Evolutionary conservation across 2,329 filamentous ascomycete genomes (phyloP).

Genomic region (Arthrobotrys musiformis): DNA sequence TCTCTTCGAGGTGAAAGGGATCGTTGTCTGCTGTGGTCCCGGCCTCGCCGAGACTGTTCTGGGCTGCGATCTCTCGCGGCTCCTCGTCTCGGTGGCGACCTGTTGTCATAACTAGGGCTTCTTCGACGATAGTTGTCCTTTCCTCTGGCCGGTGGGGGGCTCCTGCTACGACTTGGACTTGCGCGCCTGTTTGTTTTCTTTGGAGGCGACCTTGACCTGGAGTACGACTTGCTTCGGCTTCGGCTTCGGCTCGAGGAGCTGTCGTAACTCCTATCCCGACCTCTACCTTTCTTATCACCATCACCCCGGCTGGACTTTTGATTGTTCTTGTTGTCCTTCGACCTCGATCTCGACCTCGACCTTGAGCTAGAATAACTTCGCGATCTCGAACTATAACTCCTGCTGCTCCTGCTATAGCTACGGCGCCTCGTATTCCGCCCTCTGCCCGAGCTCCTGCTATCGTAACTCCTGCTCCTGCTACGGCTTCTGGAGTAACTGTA

Average conservation of each 20-base stretch:
- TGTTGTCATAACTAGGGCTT: conserved; percentile 45
- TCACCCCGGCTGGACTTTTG: conserved; percentile 23
- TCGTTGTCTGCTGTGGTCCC: conserved; percentile 46
- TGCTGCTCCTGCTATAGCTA: conserved; percentile 35
- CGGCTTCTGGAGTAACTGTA: conserved; percentile 57
- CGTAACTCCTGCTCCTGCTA: conserved; percentile 56
- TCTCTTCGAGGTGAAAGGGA: conserved; percentile 36
- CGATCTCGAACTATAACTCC: conserved; percentile 62
- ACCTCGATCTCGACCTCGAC: conserved; percentile 53
- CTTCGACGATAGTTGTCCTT: conserved; percentile 45
- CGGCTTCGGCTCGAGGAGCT: conserved; percentile 60
- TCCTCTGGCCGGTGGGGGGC: conserved; percentile 31
- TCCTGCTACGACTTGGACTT: conserved; percentile 52
- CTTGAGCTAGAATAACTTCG: conserved; percentile 67
- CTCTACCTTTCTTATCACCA: conserved; percentile 61
- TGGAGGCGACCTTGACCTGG: conserved; percentile 32
- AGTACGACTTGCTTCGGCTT: conserved; percentile 58
- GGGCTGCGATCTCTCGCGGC: conserved; percentile 8
- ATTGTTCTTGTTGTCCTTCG: conserved; percentile 25
- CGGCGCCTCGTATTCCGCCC: conserved; percentile 63
- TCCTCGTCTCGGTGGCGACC: conserved; percentile 17
- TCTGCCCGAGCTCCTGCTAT: conserved; percentile 62
- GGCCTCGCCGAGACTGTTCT: conserved; percentile 30
- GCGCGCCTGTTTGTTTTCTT: conserved; percentile 39
- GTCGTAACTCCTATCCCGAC: conserved; percentile 60